Conservation (phyloP, 352 stramenopile genomes). For the Globisporangium spiculum region DNA sequence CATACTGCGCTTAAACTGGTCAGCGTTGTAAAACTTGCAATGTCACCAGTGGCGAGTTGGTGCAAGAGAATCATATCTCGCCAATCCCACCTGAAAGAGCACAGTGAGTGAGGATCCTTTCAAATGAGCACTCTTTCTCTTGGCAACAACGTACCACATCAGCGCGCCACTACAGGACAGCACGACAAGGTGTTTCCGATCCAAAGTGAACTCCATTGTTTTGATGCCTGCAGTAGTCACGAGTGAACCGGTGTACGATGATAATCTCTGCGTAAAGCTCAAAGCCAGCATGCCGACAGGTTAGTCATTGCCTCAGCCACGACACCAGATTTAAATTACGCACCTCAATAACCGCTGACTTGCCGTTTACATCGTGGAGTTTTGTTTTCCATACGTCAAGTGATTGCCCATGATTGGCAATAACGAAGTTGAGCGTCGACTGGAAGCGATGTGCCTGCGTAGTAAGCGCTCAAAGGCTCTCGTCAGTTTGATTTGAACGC, state of each 20-base stretch:
- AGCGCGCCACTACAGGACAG: conserved; percentile 21
- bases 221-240: background rate
- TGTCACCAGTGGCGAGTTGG: conserved; percentile 12
- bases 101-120: conserved; percentile 3
- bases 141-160: conserved; percentile 23
- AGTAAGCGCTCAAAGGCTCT: background rate
- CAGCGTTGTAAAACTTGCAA: conserved; percentile 24
- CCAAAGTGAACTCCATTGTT: conserved; percentile 10
- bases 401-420: conserved; percentile 16
- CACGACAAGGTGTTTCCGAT: conserved; percentile 6
- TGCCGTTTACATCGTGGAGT: background rate
- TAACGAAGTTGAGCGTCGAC: conserved; percentile 13
- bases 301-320: background rate
- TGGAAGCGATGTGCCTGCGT: conserved; percentile 15
- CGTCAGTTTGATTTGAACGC: background rate
- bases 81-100: conserved; percentile 35
- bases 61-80: conserved; percentile 24
- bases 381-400: conserved; percentile 12
- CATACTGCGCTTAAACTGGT: background rate
- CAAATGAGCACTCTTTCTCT: background rate
- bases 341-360: conserved; percentile 7
- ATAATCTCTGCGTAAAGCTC: conserved; percentile 6
- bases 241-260: background rate
- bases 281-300: background rate
- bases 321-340: background rate